Base-by-base conservation (phyloP, 345 rosid species). In the Eucalyptus regnans region DNA sequence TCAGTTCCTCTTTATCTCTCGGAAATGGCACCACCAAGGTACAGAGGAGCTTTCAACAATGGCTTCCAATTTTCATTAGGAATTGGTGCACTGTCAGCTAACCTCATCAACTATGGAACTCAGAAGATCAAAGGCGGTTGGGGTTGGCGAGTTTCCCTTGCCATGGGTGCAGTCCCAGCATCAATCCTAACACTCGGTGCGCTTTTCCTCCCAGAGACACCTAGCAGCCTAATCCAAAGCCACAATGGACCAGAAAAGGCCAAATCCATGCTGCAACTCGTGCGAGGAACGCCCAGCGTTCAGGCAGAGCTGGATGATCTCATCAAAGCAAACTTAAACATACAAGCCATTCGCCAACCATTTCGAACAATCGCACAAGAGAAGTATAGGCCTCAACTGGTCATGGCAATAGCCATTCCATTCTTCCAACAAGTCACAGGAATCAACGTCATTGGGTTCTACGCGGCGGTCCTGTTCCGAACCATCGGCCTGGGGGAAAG, bases 1-100 rank as follows among this genome's bases (percentile, higher is more conserved):
- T 88, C 99, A n/a, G 98, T 96, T n/a, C 99, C 99, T 7, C 62
- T 96, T 5, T 95, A 97, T 50, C 95, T 96, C 71, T 96, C 97
- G 2, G 96, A 97, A 90, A 96, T 97, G 98, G 99, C 98, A 13
- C 97, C 97, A 4, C 93, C 97, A 6, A 93, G 88, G 90, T 89
- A 92, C 91, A 94, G 98, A 92, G 99, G 98, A 93, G 96, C 96
- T 50, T 88, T 97, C 91, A 96, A 92, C 92, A 94, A 90, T 76
- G 98, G 98, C 50, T 96, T 97, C 89, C 96, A 97, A 86, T 91
- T 93, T 18, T 91, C 97, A 37, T 56, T 96, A 15, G 94, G 94
- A 31, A 89, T 97, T 22, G 99, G 99, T 1, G 94, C 89, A 6
- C 88, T 97, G 8, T 58, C 91, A 1, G 96, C 99, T 12, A 95